Evolutionary conservation across 192 early-diverging fungal genomes (phyloP), one percentile per base, ranked within the genome.

Genomic region (Podila minutissima): DNA sequence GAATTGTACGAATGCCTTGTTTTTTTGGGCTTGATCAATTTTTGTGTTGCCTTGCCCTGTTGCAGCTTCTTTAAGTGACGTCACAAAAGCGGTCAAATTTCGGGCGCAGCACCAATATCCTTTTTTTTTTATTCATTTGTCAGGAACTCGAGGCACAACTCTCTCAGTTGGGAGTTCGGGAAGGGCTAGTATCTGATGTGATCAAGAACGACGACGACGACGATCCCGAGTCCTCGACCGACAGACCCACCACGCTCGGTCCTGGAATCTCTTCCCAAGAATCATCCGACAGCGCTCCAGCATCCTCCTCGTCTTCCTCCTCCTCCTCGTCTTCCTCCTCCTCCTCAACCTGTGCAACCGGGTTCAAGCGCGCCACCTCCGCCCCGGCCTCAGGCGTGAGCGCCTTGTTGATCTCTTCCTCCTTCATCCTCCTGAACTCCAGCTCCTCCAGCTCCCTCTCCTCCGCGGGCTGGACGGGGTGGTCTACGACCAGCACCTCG

Each of bases 211-310:
- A 68, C 1, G 67, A 59, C 19, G 74, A 65, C 3, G 74, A 76
- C 0, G 66, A 64, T 20, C n/a, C 10, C 8, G 66, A 59, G 26
- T 64, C 74, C 2, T 62, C 50, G 22, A 67, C 58, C 28, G 64
- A 60, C 10, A 78, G 24, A n/a, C 15, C 22, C 26, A 62, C 69
- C 15, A 78, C 33, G 3, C 35, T 35, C 38, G 59, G 64, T 24
- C 33, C 49, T 26, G 75, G 75, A 11, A 78, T 63, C 24, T 78
- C 75, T 78, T 78, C 75, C 75, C 75, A 78, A 2, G 75, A 78
- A 10, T 78, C 75, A 59, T 78, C 75, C 13, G 75, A 78, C 12
- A 67, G 6, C 15, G 41, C 53, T 28, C 64, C 64, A 9, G 59
- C 33, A 38, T 62, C 69, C 2, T 48, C 67, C 4, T 66, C 75